A percentile compares a stretch with the other conserved stretches of the same genome.
Evolutionary conservation across 2,329 filamentous ascomycete species (phyloP).

Genomic region (Cercospora nicotianae): DNA sequence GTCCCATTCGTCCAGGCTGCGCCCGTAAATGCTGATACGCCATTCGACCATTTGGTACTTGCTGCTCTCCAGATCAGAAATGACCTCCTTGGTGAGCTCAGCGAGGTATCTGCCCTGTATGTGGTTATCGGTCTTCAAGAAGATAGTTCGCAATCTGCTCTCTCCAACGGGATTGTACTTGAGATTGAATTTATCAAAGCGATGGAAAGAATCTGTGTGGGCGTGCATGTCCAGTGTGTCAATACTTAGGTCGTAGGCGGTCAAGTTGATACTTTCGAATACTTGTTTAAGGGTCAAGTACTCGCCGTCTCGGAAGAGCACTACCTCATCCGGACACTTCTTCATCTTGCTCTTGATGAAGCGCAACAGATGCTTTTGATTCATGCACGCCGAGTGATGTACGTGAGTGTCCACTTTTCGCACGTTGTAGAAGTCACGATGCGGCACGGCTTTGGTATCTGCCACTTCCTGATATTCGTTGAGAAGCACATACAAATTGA

Average conservation of each 20-base stretch:
- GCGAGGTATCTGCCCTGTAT: slow-evolving; percentile 94
- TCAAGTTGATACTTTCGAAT: slow-evolving; percentile 95
- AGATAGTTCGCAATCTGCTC: slow-evolving; percentile 93
- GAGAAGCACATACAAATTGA: slow-evolving; percentile 86
- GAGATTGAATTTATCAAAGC: slow-evolving; percentile 98
- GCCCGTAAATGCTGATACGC: slow-evolving; percentile 96
- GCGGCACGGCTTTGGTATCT: slow-evolving; percentile 95
- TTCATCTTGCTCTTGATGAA: slow-evolving; percentile 99
- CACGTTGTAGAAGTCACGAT: slow-evolving; percentile 98
- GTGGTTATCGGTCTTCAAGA: slow-evolving; percentile 97
- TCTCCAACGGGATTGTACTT: slow-evolving; percentile 98
- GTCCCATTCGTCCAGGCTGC: slow-evolving; percentile 92
- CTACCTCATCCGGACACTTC: slow-evolving; percentile 91
- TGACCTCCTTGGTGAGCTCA: slow-evolving; percentile 97
- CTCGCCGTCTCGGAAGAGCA: slow-evolving; percentile 88
- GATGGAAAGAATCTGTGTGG: slow-evolving; percentile 96
- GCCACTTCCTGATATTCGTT: slow-evolving; percentile 98
- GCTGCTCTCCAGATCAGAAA: slow-evolving; percentile 93
- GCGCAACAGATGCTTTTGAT: slow-evolving; percentile 94
- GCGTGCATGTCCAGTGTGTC: slow-evolving; percentile 99
- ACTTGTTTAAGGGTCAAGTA: slow-evolving; percentile 88
- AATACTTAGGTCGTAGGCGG: slow-evolving; percentile 95
- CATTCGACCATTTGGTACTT: slow-evolving; percentile 99
- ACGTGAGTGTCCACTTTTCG: slow-evolving; percentile 98
- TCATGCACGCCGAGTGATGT: slow-evolving; percentile 99